Conservation (phyloP, 2,329 filamentous ascomycete genomes). For the Diaporthe ampelina region DNA sequence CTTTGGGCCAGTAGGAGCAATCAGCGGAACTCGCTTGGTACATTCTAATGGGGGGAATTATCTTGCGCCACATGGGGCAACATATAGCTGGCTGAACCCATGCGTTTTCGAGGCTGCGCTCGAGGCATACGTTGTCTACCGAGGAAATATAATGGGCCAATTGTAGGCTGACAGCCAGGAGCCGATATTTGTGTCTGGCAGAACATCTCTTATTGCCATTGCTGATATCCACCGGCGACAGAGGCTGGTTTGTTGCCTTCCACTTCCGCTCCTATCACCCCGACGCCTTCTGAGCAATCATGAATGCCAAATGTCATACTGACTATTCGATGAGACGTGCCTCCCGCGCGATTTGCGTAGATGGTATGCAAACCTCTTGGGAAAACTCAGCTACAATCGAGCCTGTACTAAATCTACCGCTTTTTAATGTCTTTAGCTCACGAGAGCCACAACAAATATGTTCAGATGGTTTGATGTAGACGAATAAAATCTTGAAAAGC, state of each 20-base stretch:
- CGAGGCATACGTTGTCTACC: background rate
- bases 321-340: background rate
- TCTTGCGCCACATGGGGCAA: background rate
- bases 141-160: background rate
- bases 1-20: background rate
- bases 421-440: background rate
- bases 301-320: background rate
- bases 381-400: background rate
- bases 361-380: no score
- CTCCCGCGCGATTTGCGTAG: background rate
- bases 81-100: background rate
- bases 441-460: background rate
- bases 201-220: background rate
- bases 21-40: no score
- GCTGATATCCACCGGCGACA: background rate
- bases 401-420: background rate
- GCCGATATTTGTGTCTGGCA: background rate
- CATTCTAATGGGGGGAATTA: background rate
- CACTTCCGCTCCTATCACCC: no score
- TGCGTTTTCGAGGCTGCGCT: background rate
- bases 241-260: background rate
- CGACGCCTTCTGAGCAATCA: no score
- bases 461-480: constrained; percentile 7
- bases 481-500: constrained; percentile 1
- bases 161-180: background rate